Base-by-base conservation (phyloP, 192 early-diverging fungal species). In the Kickxella alabastrina region DNA sequence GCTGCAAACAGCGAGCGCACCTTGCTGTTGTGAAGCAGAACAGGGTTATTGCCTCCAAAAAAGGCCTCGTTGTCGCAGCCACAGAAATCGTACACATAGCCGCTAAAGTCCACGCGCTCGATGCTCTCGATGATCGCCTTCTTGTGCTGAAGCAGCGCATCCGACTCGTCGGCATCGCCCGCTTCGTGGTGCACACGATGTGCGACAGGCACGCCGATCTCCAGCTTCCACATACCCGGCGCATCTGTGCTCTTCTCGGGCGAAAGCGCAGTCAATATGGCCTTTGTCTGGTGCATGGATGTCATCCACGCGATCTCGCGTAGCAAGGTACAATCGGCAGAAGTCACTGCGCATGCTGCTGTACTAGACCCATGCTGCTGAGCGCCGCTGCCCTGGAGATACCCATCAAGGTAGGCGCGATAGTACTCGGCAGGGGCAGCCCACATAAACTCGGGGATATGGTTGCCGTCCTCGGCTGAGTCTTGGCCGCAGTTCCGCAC, bases 1-100 rank as follows among this genome's bases (percentile, higher is more conserved):
- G 87, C 86, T 19, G 89, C 80, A 79, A 82, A 80, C 37, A 80
- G 62, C 42, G 56, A 53, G 10, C 78, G 64, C 24, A 80, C 57
- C 39, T 70, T 71, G 56, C 78, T 75, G 67, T 76, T 76, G 59
- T 76, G 73, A 19, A 76, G 80, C 10, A 68, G 57, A 53, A 67
- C 66, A 2, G 73, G 57, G 46, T 65, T 76, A 42, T 69, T 60
- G 43, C 73, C 73, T 43, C 73, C 73, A 62, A 76, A 76, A 62
- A 76, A 76, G 10, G 73, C 73, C 43, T 76, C 73, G 54, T 62
- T 56, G 53, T 76, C 73, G 39, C 73, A 76, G 3, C 73, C 73
- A 47, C 73, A 76, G 34, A 76, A 76, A 31, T 76, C 73, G 29
- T 76, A 76, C 27, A 76, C 73, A 41, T 54, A 68, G 2, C 73